phyloP scores from a whole-genome alignment of 2,329 filamentous ascomycete species.

The Fusarium pseudocircinatum region DNA sequence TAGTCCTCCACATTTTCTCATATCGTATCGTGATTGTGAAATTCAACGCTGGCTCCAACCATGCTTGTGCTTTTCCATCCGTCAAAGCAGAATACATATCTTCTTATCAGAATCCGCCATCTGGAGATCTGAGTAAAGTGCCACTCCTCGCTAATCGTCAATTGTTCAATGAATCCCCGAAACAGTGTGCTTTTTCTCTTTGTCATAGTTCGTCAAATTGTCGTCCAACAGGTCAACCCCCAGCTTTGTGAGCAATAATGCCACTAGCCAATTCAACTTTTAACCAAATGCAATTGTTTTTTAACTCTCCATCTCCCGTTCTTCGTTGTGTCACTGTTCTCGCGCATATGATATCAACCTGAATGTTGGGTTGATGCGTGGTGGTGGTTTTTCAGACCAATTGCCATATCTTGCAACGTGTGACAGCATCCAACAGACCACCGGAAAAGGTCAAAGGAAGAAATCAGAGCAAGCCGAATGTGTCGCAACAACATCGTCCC shows the following conservation, averaged over 20 bases:
- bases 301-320: neutral
- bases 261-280: slow-evolving; percentile 10
- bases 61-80: slow-evolving; percentile 32
- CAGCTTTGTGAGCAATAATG: slow-evolving; percentile 2
- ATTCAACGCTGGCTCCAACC: slow-evolving; percentile 35
- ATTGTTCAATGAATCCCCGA: slow-evolving; percentile 5
- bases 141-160: slow-evolving; percentile 14
- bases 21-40: slow-evolving; percentile 27
- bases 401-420: neutral
- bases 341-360: neutral
- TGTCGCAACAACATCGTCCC: slow-evolving; percentile 18
- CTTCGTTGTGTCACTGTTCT: neutral
- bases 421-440: neutral
- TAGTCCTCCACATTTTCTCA: slow-evolving; percentile 17
- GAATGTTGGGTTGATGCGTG: neutral
- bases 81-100: slow-evolving; percentile 1
- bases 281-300: slow-evolving; percentile 5
- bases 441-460: neutral
- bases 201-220: slow-evolving; percentile 31
- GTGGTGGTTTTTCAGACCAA: slow-evolving; percentile 2
- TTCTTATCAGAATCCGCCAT: neutral
- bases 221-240: slow-evolving; percentile 5
- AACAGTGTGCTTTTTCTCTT: slow-evolving; percentile 24
- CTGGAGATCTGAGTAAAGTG: neutral
- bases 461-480: neutral